Evolutionary conservation across 805 yeast genomes (phyloP), one percentile per base, ranked within the genome.

Genomic region (Candida easanensis): DNA sequence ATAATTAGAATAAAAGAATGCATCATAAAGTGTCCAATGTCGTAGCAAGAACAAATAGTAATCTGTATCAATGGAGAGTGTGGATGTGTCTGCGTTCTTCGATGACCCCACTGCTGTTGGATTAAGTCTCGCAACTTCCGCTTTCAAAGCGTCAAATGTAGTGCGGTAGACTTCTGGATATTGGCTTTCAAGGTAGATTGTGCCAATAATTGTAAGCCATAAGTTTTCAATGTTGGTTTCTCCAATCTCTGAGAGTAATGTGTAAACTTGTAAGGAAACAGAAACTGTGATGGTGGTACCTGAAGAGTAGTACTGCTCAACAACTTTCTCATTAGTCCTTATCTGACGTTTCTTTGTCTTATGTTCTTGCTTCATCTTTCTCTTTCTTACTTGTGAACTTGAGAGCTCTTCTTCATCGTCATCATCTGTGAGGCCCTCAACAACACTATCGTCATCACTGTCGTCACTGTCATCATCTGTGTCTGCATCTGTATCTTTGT

Each of bases 21-120:
- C 76, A 52, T 91, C 95, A 65, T 93, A 91, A 15, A 93, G 68
- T 10, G 95, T 84, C 88, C 98, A 90, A 62, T 91, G 97, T 36
- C 97, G 80, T 36, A 93, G 70, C 32, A 95, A 65, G 58, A 90
- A 93, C 35, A 93, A 68, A 46, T 88, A 80, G 63, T 86, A 93
- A 63, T 95, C 99, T 20, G 82, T 77, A 56, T 88, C 96, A 15
- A 88, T 69, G 19, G 74, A 72, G 21, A 93, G 64, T 2, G 76
- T 59, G 7, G 76, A 64, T 5, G 69, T 58, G 42, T 68, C 73
- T 1, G 76, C 70, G 65, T 66, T 49, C 58, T 66, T 44, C 45
- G 46, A 35, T 18, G 39, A 37, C 2, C 57, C 70, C 39, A 63
- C 54, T 1, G 56, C 52, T n/a, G 62, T 54, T 14, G 72, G 71